Evolutionary conservation across 2,329 filamentous ascomycete species (phyloP).

Genomic region (Aspergillus sp.): DNA sequence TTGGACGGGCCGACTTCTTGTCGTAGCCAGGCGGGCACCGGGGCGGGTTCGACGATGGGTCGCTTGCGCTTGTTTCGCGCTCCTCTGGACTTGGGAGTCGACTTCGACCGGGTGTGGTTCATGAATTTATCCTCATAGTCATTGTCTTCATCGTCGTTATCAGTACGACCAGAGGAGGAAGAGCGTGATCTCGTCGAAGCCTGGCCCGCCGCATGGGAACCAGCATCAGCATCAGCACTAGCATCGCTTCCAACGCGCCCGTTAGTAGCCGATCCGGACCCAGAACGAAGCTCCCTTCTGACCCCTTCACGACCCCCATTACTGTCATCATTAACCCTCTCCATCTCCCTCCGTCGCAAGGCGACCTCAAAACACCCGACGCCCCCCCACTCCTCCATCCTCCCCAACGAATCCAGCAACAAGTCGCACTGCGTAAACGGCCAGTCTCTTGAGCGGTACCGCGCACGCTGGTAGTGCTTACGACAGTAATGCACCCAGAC

Average conservation of each 20-base stretch:
- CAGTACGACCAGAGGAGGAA: background rate
- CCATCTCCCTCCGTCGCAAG: constrained; percentile 53
- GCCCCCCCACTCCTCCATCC: constrained; percentile 56
- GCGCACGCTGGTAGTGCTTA: constrained; percentile 71
- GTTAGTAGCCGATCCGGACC: background rate
- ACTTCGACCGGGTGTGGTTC: too few relatives aligned
- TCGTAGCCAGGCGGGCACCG: constrained; percentile 29
- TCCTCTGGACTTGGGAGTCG: too few relatives aligned
- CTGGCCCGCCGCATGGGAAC: too few relatives aligned
- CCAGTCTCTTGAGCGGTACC: constrained; percentile 58
- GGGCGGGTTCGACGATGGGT: constrained; percentile 20
- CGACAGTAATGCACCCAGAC: constrained; percentile 72
- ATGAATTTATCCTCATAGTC: background rate
- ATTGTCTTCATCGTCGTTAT: background rate
- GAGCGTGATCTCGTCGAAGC: background rate
- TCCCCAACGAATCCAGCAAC: constrained; percentile 53
- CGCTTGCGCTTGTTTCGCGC: constrained; percentile 8
- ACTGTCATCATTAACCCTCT: constrained; percentile 2
- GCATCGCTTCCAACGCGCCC: background rate
- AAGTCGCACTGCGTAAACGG: constrained; percentile 55
- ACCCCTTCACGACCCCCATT: background rate
- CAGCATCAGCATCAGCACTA: background rate
- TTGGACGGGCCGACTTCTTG: constrained; percentile 15
- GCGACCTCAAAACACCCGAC: constrained; percentile 55
- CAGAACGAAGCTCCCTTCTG: too few relatives aligned